These are phyloP conservation scores for Cladorrhinum sp. DNA, from an alignment of 2,329 filamentous ascomycete genomes.

Conservation along the genomic window DNA sequence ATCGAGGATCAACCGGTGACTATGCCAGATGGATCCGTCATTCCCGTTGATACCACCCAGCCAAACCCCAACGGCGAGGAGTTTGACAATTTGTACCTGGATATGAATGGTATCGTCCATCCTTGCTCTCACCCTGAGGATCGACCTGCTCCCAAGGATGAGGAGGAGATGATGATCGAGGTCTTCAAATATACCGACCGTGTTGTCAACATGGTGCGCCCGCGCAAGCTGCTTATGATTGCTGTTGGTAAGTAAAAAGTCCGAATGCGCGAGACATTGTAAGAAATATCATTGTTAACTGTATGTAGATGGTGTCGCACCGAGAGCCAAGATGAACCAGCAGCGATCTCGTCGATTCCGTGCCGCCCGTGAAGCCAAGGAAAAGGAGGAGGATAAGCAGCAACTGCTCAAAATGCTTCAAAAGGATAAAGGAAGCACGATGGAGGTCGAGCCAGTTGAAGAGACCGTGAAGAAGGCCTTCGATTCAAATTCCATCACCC, in stretches of 20 bases:
- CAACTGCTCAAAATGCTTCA: conserved; percentile 83
- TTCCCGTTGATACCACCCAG: conserved; percentile 79
- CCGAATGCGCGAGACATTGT: conserved; percentile 13
- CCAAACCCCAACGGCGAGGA: conserved; percentile 97
- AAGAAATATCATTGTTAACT: conserved; percentile 30
- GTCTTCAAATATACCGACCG: conserved; percentile 98
- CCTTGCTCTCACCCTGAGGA: conserved; percentile 98
- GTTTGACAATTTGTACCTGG: conserved; percentile 94
- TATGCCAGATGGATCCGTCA: conserved; percentile 74
- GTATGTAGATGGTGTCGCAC: conserved; percentile 80
- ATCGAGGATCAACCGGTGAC: conserved; percentile 79
- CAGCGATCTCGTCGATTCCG: conserved; percentile 95
- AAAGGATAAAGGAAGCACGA: conserved; percentile 66
- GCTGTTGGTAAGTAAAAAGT: conserved; percentile 70
- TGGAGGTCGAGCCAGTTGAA: conserved; percentile 60
- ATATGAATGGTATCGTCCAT: conserved; percentile 99
- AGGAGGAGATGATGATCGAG: conserved; percentile 99
- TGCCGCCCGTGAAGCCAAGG: conserved; percentile 87
- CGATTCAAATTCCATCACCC: conserved; percentile 84
- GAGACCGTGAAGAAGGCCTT: conserved; percentile 81
- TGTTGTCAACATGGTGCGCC: conserved; percentile 97
- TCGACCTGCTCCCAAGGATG: conserved; percentile 81
- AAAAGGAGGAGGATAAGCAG: conserved; percentile 88
- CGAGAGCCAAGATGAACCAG: conserved; percentile 99
- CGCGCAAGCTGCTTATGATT: conserved; percentile 93